phyloP scores from a whole-genome alignment of 768 basidiomycete genomes.

The Pulveroboletus ravenelii region DNA sequence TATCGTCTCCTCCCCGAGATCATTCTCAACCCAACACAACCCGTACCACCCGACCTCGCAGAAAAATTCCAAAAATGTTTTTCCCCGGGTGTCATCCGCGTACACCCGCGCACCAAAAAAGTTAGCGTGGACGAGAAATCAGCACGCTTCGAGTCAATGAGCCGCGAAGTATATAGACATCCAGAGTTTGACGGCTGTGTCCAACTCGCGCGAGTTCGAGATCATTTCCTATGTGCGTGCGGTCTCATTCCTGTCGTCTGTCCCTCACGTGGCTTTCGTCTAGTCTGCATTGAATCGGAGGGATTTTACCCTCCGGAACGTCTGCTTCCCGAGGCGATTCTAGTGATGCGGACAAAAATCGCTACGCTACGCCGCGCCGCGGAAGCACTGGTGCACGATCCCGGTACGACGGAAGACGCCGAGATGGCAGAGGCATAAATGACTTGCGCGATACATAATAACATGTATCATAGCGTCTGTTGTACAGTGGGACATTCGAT shows the following conservation, averaged over 20 bases:
- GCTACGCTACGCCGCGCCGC: constrained; percentile 53
- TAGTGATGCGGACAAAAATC: constrained; percentile 81
- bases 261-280: constrained; percentile 25
- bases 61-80: constrained; percentile 87
- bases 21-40: constrained; percentile 58
- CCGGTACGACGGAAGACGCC: constrained; percentile 42
- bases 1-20: constrained; percentile 91
- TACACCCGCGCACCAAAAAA: constrained; percentile 52
- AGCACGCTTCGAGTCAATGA: constrained; percentile 83
- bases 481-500: background rate
- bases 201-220: constrained; percentile 77
- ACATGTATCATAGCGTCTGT: background rate
- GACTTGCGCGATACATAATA: background rate
- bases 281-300: constrained; percentile 85
- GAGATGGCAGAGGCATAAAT: constrained; percentile 45
- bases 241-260: background rate
- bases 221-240: constrained; percentile 86
- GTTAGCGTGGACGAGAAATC: constrained; percentile 59
- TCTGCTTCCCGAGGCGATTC: constrained; percentile 73
- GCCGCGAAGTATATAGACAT: constrained; percentile 87
- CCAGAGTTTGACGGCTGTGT: constrained; percentile 85
- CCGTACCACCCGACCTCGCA: constrained; percentile 72
- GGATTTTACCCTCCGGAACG: constrained; percentile 84
- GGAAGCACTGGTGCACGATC: constrained; percentile 47
- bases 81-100: constrained; percentile 70